A percentile compares a stretch with the other conserved stretches of the same genome.
Evolutionary conservation across 192 early-diverging fungal species (phyloP).

Genomic region (Coemansia sp.): DNA sequence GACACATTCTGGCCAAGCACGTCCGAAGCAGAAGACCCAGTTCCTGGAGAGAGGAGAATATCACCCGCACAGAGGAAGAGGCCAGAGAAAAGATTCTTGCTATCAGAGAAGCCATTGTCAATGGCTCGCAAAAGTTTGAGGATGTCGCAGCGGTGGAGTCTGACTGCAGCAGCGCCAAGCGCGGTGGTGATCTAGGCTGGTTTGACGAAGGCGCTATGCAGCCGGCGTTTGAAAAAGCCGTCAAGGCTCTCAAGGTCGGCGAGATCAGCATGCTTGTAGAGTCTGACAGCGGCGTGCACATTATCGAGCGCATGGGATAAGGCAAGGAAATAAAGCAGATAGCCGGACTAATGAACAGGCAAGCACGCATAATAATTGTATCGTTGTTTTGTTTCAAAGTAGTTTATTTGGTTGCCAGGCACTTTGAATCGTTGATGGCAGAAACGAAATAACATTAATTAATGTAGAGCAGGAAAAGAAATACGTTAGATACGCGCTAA

Average conservation of each 20-base stretch:
- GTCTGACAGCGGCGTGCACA: slow-evolving; percentile 90
- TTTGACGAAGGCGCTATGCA: slow-evolving; percentile 94
- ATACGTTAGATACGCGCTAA: too few relatives aligned
- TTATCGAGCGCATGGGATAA: slow-evolving; percentile 89
- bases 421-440: neutral
- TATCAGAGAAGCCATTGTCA: slow-evolving; percentile 67
- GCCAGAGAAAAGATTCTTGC: slow-evolving; percentile 70
- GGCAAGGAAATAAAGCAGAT: neutral
- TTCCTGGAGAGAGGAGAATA: slow-evolving; percentile 88
- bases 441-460: too few relatives aligned
- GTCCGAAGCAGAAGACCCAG: slow-evolving; percentile 78
- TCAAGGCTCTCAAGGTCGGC: slow-evolving; percentile 81
- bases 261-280: slow-evolving; percentile 80
- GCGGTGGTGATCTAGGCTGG: slow-evolving; percentile 83
- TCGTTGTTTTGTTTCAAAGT: too few relatives aligned
- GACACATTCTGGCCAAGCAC: slow-evolving; percentile 93
- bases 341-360: too few relatives aligned
- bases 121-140: slow-evolving; percentile 63
- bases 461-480: too few relatives aligned
- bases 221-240: slow-evolving; percentile 84
- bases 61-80: slow-evolving; percentile 90
- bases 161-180: slow-evolving; percentile 91
- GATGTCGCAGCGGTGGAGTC: slow-evolving; percentile 77
- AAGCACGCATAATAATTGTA: neutral
- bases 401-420: too few relatives aligned